These are phyloP conservation scores for Collybia sp. DNA, from an alignment of 768 basidiomycete genomes.

Conservation along the genomic window DNA sequence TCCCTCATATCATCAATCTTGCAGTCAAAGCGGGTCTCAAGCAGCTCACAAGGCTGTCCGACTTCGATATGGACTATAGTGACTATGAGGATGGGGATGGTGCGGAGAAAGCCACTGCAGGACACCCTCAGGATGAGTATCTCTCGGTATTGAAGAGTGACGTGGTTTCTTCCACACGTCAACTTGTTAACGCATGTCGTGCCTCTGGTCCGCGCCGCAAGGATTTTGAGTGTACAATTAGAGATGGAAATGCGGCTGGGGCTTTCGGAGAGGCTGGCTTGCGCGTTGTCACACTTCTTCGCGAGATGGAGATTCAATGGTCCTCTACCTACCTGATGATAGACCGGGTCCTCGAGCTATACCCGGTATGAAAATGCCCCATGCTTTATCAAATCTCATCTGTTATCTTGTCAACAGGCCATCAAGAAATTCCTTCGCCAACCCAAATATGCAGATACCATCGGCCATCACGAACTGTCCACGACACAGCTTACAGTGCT, in stretches of 20 bases:
- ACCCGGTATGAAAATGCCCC: constrained; percentile 11
- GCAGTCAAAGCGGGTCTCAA: constrained; percentile 11
- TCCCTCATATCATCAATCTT: constrained; percentile 14
- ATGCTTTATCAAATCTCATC: too few species aligned
- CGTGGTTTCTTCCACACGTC: neutral
- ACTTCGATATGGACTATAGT: neutral
- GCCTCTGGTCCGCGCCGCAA: constrained; percentile 10
- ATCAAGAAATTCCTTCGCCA: too few species aligned
- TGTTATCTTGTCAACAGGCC: too few species aligned
- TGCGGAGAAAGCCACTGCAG: neutral
- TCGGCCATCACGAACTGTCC: neutral
- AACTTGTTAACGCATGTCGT: constrained; percentile 8
- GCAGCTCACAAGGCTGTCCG: constrained; percentile 1
- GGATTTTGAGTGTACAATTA: constrained; percentile 2
- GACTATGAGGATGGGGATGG: neutral
- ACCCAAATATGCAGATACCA: too few species aligned
- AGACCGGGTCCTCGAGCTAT: constrained; percentile 18
- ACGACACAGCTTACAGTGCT: constrained; percentile 13
- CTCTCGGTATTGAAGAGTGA: neutral
- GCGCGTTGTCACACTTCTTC: constrained; percentile 13
- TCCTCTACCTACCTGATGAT: constrained; percentile 28
- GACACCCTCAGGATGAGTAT: neutral
- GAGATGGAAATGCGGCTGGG: constrained; percentile 6
- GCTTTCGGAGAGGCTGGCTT: neutral
- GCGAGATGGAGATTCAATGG: constrained; percentile 24